phyloP scores from a whole-genome alignment of 2,329 filamentous ascomycete genomes.

The Phialocephala subalpina region DNA sequence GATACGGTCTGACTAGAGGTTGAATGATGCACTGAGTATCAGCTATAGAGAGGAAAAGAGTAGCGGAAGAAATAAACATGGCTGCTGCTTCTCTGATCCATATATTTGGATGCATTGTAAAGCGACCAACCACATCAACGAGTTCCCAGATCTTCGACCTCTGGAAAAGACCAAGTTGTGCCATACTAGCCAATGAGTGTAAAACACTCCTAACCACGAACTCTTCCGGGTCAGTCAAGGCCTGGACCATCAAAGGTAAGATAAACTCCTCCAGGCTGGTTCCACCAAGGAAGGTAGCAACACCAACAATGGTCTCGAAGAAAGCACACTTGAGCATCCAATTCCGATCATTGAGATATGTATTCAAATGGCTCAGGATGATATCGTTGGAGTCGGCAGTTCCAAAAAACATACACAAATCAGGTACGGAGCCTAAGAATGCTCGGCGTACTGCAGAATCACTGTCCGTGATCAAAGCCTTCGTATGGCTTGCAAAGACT shows the following conservation, averaged over 20 bases:
- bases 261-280: slow-evolving; percentile 94
- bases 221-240: slow-evolving; percentile 90
- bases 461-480: slow-evolving; percentile 85
- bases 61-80: slow-evolving; percentile 81
- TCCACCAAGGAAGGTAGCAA: slow-evolving; percentile 89
- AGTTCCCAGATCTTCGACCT: slow-evolving; percentile 87
- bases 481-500: slow-evolving; percentile 87
- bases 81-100: slow-evolving; percentile 94
- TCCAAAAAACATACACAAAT: slow-evolving; percentile 94
- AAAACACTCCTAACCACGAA: slow-evolving; percentile 92
- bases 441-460: slow-evolving; percentile 88
- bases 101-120: slow-evolving; percentile 91
- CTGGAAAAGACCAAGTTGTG: slow-evolving; percentile 86
- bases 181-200: slow-evolving; percentile 87
- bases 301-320: slow-evolving; percentile 93
- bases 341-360: slow-evolving; percentile 94
- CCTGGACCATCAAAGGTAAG: slow-evolving; percentile 93
- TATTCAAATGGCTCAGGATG: slow-evolving; percentile 95
- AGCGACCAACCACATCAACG: slow-evolving; percentile 81
- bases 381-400: slow-evolving; percentile 93
- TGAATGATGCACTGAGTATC: slow-evolving; percentile 85
- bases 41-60: slow-evolving; percentile 77
- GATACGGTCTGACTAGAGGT: slow-evolving; percentile 81
- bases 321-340: slow-evolving; percentile 98
- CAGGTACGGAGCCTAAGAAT: slow-evolving; percentile 89